Base-by-base conservation (phyloP, 2,329 filamentous ascomycete species). In the Coniella lustricola region DNA sequence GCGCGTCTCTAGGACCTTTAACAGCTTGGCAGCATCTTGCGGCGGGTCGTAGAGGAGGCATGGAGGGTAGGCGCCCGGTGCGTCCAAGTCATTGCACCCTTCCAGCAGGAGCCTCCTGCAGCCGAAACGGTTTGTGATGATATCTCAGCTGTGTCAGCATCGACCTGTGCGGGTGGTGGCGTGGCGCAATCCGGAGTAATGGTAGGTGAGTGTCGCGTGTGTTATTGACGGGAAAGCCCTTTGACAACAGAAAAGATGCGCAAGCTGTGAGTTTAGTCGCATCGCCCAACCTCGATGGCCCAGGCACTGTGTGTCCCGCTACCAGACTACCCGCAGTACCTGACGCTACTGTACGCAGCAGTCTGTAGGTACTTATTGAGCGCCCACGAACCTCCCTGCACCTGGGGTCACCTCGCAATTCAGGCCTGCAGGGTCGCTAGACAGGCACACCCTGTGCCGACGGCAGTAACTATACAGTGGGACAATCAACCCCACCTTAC, bases 21-120 rank as follows among this genome's bases (percentile, higher is more conserved):
- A 71, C 67, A 63, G 68, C 71, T 66, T 71, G 68, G 60, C 67
- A 71, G 69, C 42, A 46, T 53, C 35, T 44, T 48, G 40, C 49
- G 22, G 48, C 44, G 46, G 49, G 52, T 54, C 53, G 50, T 45
- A 29, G 25, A 29, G 57, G 56, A 39, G 50, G 20, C 50, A 52
- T 51, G 47, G 25, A 49, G 14, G 22, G 44, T 22, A 25, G 25
- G 21, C 36, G 20, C 32, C 29, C 13, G n/a, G 31, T 29, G 21
- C 31, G n/a, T 22, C 29, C 44, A 37, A 38, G 38, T 35, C 50
- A 52, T 54, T 29, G 34, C 22, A 31, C 4, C 39, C 31, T n/a
- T 25, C 20, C 32, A 18, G 35, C 22, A 18, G 7, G 32, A 29
- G 4, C 12, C 20, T 32, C 14, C 13, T 21, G 10, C 31, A 12